phyloP scores from a whole-genome alignment of 106 monocot genomes.

The Xerophyta viscosa region DNA sequence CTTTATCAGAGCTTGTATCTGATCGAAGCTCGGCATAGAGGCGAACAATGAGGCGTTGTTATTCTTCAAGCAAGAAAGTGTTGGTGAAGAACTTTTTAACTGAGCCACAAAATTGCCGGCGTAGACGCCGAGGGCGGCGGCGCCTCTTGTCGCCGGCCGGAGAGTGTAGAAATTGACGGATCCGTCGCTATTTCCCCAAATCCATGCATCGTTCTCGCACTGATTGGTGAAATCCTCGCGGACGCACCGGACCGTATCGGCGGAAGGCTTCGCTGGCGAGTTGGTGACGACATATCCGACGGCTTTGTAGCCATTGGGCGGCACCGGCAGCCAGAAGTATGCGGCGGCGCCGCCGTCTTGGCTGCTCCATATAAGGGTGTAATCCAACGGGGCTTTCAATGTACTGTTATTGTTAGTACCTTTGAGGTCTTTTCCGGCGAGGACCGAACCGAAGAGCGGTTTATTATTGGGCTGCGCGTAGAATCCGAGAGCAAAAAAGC shows the following conservation, averaged over 20 bases:
- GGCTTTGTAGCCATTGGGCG: conserved; percentile 56
- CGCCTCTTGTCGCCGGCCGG: conserved; percentile 22
- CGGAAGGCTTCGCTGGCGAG: conserved; percentile 48
- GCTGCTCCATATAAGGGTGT: conserved; percentile 33
- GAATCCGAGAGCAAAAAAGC: conserved; percentile 52
- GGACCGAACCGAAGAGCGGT: conserved; percentile 51
- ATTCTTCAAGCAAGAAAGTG: conserved; percentile 42
- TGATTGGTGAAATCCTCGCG: conserved; percentile 43
- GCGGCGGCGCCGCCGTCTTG: conserved; percentile 33
- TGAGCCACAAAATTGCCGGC: conserved; percentile 37
- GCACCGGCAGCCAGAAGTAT: conserved; percentile 72
- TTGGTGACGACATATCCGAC: conserved; percentile 57
- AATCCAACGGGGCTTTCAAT: conserved; percentile 32
- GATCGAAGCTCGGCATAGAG: conserved; percentile 52
- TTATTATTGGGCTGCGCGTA: conserved; percentile 54
- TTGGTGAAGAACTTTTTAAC: conserved; percentile 8
- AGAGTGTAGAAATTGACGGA: conserved; percentile 21
- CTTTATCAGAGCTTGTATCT: conserved; percentile 37
- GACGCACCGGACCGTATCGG: conserved; percentile 45
- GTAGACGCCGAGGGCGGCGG: conserved; percentile 22
- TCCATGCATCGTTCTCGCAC: conserved; percentile 23
- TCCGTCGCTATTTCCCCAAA: conserved; percentile 27
- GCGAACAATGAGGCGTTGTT: conserved; percentile 7
- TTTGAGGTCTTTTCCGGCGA: conserved; percentile 35
- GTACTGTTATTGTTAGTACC: no score